These are phyloP conservation scores for Omphalotus guepiniiformis DNA, from an alignment of 768 basidiomycete species.

Conservation along the genomic window DNA sequence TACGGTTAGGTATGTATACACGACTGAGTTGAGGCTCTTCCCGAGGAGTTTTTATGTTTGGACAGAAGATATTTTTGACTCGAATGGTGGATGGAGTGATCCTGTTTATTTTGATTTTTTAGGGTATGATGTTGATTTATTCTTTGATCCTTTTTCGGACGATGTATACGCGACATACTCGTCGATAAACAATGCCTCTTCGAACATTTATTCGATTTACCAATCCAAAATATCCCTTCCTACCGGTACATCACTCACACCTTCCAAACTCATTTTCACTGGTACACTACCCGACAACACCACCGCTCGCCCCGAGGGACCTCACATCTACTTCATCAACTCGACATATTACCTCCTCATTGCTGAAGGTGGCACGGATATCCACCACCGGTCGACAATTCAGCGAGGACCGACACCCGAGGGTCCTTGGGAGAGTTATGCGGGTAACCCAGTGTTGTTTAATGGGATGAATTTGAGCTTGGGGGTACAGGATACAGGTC, in stretches of 20 bases:
- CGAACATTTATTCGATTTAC: slow-evolving; percentile 20
- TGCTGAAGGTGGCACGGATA: slow-evolving; percentile 36
- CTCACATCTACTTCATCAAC: slow-evolving; percentile 35
- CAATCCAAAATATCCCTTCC: slow-evolving; percentile 35
- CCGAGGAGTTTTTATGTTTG: slow-evolving; percentile 37
- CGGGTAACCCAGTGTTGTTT: slow-evolving; percentile 35
- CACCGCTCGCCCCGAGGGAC: slow-evolving; percentile 34
- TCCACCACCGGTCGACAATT: slow-evolving; percentile 31
- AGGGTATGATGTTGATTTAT: slow-evolving; percentile 37
- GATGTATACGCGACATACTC: slow-evolving; percentile 37
- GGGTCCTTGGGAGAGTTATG: slow-evolving; percentile 38
- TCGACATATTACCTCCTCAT: slow-evolving; percentile 36
- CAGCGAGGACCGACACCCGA: slow-evolving; percentile 34
- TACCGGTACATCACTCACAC: slow-evolving; percentile 33
- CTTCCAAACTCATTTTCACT: slow-evolving; percentile 30
- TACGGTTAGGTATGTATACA: slow-evolving; percentile 36
- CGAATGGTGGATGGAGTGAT: slow-evolving; percentile 37
- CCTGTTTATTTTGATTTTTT: slow-evolving; percentile 35
- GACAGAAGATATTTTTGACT: slow-evolving; percentile 34
- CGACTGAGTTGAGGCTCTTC: slow-evolving; percentile 32
- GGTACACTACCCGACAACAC: slow-evolving; percentile 34
- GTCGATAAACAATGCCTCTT: slow-evolving; percentile 31
- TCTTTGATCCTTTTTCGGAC: slow-evolving; percentile 37
- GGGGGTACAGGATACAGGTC: slow-evolving; percentile 35
- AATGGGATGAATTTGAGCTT: slow-evolving; percentile 31